A percentile compares a stretch with the other conserved stretches of the same genome.
Evolutionary conservation across 768 basidiomycete species (phyloP).

Genomic region (Candolleomyces efflorescens): DNA sequence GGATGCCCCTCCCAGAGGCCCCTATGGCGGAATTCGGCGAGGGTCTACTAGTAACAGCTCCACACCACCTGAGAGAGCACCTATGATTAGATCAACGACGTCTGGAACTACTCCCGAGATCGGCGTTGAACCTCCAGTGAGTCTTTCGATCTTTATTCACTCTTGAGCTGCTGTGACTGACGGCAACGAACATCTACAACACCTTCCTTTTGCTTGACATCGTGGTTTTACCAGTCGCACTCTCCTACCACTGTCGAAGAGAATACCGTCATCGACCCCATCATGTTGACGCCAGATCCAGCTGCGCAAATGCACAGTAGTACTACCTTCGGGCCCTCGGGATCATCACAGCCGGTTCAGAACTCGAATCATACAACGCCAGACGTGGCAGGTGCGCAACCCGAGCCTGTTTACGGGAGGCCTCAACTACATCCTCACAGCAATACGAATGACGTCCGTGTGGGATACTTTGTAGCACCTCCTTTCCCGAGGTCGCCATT

Average conservation of each 20-base stretch:
- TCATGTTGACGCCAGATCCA: neutral
- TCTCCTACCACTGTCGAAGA: neutral
- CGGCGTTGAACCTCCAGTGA: conserved; percentile 1
- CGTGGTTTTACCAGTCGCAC: neutral
- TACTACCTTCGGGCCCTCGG: neutral
- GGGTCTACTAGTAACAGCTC: neutral
- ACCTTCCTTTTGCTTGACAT: neutral
- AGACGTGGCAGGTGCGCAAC: neutral
- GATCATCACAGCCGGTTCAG: neutral
- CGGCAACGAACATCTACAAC: neutral
- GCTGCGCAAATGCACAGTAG: neutral
- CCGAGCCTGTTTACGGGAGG: neutral
- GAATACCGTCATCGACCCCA: neutral
- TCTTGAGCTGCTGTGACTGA: neutral
- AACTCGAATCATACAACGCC: neutral
- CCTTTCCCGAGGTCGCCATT: neutral
- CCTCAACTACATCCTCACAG: neutral
- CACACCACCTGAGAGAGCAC: neutral
- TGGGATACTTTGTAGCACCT: neutral
- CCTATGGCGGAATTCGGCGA: neutral
- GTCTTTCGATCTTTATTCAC: neutral
- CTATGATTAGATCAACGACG: neutral
- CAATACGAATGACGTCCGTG: neutral
- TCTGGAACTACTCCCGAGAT: neutral
- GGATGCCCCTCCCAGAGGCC: neutral